phyloP scores from a whole-genome alignment of 371 early-diverging fungal species.

The Apophysomyces elegans region DNA sequence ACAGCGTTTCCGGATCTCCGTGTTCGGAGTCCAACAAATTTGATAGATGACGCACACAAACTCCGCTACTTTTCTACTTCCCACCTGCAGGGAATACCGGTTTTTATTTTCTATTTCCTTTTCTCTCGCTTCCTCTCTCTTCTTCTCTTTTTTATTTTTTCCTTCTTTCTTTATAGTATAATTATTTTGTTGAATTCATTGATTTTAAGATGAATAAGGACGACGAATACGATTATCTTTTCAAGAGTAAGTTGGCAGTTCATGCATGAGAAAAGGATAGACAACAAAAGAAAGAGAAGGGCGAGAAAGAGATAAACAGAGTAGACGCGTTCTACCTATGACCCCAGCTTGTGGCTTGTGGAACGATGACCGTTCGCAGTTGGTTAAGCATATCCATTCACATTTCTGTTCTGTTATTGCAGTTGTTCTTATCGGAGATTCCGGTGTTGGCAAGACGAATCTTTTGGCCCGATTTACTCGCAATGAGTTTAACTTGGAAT shows the following conservation, averaged over 20 bases:
- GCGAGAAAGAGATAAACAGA: constrained; percentile 7
- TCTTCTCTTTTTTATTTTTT: constrained; percentile 16
- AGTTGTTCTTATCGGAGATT: constrained; percentile 99
- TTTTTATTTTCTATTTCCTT: no score
- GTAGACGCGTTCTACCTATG: neutral
- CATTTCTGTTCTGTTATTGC: constrained; percentile 16
- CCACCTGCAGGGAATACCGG: neutral
- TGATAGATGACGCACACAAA: constrained; percentile 1
- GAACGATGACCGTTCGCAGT: neutral
- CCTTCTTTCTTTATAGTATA: neutral
- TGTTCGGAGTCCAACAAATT: neutral
- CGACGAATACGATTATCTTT: constrained; percentile 40
- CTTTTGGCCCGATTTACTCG: constrained; percentile 97
- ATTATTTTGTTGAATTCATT: no score
- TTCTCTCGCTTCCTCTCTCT: neutral
- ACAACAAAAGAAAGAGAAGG: no score
- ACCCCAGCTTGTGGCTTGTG: constrained; percentile 57
- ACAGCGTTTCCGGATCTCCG: neutral
- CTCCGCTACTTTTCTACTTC: neutral
- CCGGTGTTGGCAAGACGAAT: constrained; percentile 99
- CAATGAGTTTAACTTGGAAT: constrained; percentile 96
- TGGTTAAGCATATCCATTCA: no score
- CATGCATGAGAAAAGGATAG: neutral
- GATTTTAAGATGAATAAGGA: constrained; percentile 28
- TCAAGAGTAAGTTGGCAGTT: constrained; percentile 23